Evolutionary conservation across 495 filamentous ascomycete species (phyloP), one percentile per base, ranked within the genome.

Genomic region (Xylaria venustula): DNA sequence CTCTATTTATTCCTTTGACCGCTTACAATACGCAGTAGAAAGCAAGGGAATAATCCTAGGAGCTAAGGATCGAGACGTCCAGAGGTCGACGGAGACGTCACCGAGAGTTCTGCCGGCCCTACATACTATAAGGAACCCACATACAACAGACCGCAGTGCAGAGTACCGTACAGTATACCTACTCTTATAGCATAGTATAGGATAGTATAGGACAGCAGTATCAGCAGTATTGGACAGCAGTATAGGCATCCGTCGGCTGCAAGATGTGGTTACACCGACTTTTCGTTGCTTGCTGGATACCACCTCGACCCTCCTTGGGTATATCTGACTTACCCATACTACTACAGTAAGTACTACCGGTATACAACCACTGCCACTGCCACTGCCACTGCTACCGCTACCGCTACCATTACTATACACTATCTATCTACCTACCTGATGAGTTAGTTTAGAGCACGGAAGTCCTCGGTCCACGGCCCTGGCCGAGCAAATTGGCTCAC

Each of bases 191-290:
- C n/a, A n/a, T n/a, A n/a, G n/a, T n/a, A n/a, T n/a, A n/a, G n/a
- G n/a, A n/a, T n/a, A n/a, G n/a, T n/a, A n/a, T n/a, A 41, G 28
- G 45, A 40, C 30, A 34, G 17, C 54, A 12, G 22, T 40, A 34
- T 34, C 14, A 40, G 14, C 15, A 40, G 37, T 40, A 11, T 5
- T 11, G 37, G 3, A 40, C 7, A 40, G 14, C 3, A 40, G 36
- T 44, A 45, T 49, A 49, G 44, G 45, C 55, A 19, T 34, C 55
- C 22, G 55, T 30, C 44, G 55, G 48, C 56, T 59, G 56, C 56
- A 36, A 52, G 57, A 52, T 44, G 40, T 52, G 57, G 48, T 60
- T 60, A 60, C 57, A 60, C 57, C 45, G 47, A 52, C 47, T 52
- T 60, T 41, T 22, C 34, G 45, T 41, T 20, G 19, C 42, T 22